Conservation (phyloP, 2,329 filamentous ascomycete genomes). For the Tolypocladium sp. region DNA sequence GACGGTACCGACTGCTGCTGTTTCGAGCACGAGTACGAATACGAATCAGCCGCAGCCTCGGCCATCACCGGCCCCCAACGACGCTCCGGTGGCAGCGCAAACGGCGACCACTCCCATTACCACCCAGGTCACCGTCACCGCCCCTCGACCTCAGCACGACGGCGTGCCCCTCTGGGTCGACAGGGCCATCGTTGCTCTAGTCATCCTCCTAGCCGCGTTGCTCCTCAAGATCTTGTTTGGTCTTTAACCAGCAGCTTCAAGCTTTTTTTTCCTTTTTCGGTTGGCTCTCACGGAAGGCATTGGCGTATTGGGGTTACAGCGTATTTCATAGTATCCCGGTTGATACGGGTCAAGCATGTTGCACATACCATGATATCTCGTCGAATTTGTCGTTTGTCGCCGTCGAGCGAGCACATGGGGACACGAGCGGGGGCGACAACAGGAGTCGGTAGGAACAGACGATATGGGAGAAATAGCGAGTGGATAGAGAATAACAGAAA, state of each 20-base stretch:
- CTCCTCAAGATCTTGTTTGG: slow-evolving; percentile 46
- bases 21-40: not conserved
- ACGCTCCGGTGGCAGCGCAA: not conserved
- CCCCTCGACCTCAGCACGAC: slow-evolving; percentile 18
- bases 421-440: not conserved
- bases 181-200: slow-evolving; percentile 64
- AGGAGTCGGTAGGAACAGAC: not conserved
- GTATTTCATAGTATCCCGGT: not conserved
- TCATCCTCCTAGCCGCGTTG: slow-evolving; percentile 62
- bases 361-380: not conserved
- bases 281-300: not conserved
- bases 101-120: not conserved
- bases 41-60: not conserved
- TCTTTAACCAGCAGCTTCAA: not conserved
- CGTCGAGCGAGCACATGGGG: not conserved
- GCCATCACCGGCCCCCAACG: not conserved
- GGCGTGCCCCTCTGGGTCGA: slow-evolving; percentile 69
- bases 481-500: not conserved
- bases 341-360: not conserved
- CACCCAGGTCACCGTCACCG: slow-evolving; percentile 1
- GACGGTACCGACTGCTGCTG: slow-evolving; percentile 25
- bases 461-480: too few relatives aligned
- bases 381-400: not conserved
- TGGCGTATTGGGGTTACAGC: not conserved
- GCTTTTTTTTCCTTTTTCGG: not conserved